Percentiles rank a stretch among this genome's conserved stretches.
phyloP scores from a whole-genome alignment of 2,329 filamentous ascomycete genomes.

The Xylariaceae sp. region DNA sequence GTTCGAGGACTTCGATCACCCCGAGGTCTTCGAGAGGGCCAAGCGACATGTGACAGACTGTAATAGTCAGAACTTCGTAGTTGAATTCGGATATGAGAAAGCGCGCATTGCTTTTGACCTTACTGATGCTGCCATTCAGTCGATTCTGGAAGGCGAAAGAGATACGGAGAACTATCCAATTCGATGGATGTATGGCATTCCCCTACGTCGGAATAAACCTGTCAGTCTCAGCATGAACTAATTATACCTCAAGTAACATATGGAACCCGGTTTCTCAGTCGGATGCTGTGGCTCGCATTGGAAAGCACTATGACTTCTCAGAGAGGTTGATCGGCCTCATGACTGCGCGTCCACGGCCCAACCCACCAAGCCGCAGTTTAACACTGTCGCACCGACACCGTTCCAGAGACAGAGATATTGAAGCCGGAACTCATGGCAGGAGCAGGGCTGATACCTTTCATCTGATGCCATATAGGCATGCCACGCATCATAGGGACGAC shows the following conservation, averaged over 20 bases:
- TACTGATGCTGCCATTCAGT: conserved; percentile 36
- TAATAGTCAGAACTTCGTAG: conserved; percentile 53
- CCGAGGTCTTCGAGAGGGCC: conserved; percentile 41
- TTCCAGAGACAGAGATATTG: conserved; percentile 22
- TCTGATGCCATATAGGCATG: conserved; percentile 1
- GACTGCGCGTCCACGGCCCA: conserved; percentile 21
- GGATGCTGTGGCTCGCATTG: conserved; percentile 50
- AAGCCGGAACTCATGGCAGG: conserved; percentile 20
- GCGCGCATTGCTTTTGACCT: conserved; percentile 55
- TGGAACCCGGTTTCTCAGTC: conserved; percentile 61
- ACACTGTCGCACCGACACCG: conserved; percentile 13
- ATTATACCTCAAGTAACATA: conserved; percentile 49
- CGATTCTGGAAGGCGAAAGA: conserved; percentile 33
- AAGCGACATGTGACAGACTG: conserved; percentile 37
- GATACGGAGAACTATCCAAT: conserved; percentile 44
- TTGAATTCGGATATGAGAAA: conserved; percentile 56
- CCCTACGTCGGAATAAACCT: not conserved
- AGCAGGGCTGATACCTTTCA: conserved; percentile 2
- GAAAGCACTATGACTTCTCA: conserved; percentile 62
- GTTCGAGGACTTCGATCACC: conserved; percentile 52
- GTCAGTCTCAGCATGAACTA: conserved; percentile 6
- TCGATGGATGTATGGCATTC: conserved; percentile 62
- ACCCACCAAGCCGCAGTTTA: conserved; percentile 7
- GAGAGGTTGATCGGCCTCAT: conserved; percentile 60
- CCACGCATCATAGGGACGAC: conserved; percentile 7